Percentiles rank a stretch among this genome's conserved stretches.
phyloP scores from a whole-genome alignment of 768 basidiomycete species.

The Chalciporus piperatus region DNA sequence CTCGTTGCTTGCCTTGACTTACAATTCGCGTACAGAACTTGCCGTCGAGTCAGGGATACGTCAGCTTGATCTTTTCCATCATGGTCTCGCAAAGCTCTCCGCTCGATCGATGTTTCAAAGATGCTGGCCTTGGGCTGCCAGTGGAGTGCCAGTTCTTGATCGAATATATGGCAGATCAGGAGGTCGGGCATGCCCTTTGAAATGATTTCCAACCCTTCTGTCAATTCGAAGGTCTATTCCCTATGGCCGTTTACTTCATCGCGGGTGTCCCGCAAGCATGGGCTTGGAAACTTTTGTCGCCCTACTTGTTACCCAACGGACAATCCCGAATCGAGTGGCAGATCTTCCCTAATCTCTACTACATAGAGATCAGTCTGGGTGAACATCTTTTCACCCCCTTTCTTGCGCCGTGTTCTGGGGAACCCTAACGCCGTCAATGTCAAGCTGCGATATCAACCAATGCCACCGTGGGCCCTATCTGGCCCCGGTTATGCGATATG shows the following conservation, averaged over 20 bases:
- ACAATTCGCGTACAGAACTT: too few species aligned
- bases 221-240: too few species aligned
- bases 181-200: constrained; percentile 62
- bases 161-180: constrained; percentile 62
- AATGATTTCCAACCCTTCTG: constrained; percentile 50
- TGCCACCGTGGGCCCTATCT: constrained; percentile 49
- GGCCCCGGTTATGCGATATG: constrained; percentile 36
- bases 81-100: too few species aligned
- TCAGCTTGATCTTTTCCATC: too few species aligned
- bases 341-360: constrained; percentile 54
- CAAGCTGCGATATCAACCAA: constrained; percentile 52
- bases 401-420: neutral
- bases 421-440: constrained; percentile 13
- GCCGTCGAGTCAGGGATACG: too few species aligned
- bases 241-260: too few species aligned
- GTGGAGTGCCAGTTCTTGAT: constrained; percentile 54
- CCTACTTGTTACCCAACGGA: too few species aligned
- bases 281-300: too few species aligned
- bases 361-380: constrained; percentile 39
- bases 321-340: constrained; percentile 52
- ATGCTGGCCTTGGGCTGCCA: constrained; percentile 43
- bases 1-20: too few species aligned
- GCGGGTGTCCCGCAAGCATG: too few species aligned
- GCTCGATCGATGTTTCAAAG: too few species aligned
- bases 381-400: too few species aligned